These are phyloP conservation scores for Chrysanthemum lavandulifolium DNA, from an alignment of 129 eudicot species.

Conservation along the genomic window DNA sequence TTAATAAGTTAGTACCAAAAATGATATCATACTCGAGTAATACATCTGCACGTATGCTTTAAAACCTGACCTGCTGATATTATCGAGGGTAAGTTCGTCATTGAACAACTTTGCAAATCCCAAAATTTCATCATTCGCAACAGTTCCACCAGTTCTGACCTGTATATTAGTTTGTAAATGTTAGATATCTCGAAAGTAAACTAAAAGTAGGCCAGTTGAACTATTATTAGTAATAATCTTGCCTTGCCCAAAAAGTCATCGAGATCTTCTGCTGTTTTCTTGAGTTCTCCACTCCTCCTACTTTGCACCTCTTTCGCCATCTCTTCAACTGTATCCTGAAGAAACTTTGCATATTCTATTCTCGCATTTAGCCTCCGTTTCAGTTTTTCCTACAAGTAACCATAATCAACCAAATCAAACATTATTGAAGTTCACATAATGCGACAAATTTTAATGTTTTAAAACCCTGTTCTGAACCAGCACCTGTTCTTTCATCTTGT, in stretches of 20 bases:
- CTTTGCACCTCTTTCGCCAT: conserved; percentile 99
- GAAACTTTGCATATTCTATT: conserved; percentile 94
- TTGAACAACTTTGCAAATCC: conserved; percentile 95
- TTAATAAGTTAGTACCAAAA: conserved; percentile 7
- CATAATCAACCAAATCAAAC: no score
- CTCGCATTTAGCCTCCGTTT: conserved; percentile 88
- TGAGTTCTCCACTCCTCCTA: conserved; percentile 85
- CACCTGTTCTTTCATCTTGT: no score
- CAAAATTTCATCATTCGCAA: conserved; percentile 87
- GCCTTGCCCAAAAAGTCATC: conserved; percentile 92
- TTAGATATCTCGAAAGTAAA: conserved; percentile 19
- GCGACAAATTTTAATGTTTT: no score
- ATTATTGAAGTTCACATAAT: no score
- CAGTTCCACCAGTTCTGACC: conserved; percentile 82
- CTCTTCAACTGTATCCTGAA: conserved; percentile 90
- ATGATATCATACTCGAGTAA: conserved; percentile 5
- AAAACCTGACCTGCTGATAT: conserved; percentile 75
- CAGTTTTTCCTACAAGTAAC: conserved; percentile 20
- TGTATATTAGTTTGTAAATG: conserved; percentile 33
- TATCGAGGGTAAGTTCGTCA: conserved; percentile 94
- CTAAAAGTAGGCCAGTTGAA: conserved; percentile 5
- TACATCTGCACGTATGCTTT: conserved; percentile 7
- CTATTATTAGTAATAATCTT: conserved; percentile 19
- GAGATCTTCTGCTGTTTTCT: conserved; percentile 98
- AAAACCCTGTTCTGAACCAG: no score